Evolutionary conservation across 2,329 filamentous ascomycete species (phyloP).

Genomic region (Cercospora sp.): DNA sequence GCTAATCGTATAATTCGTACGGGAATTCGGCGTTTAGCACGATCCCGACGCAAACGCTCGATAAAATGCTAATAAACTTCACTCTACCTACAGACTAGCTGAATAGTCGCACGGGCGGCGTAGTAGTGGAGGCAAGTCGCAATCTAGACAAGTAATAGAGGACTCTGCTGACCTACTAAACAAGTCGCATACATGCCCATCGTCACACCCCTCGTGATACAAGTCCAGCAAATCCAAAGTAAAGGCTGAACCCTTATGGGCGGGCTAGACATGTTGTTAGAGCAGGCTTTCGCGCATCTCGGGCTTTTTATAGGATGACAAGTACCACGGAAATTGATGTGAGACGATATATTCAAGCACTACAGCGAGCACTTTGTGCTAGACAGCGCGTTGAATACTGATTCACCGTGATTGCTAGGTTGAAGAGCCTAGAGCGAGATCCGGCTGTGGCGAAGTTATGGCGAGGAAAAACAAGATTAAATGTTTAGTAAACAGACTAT

Average conservation of each 20-base stretch:
- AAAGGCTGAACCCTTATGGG: slow-evolving; percentile 75
- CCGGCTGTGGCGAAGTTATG: too few species aligned
- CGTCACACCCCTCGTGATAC: slow-evolving; percentile 67
- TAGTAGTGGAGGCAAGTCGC: slow-evolving; percentile 67
- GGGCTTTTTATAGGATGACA: slow-evolving; percentile 75
- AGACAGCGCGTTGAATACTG: slow-evolving; percentile 25
- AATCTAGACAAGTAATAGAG: slow-evolving; percentile 56
- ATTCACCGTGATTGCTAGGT: slow-evolving; percentile 16
- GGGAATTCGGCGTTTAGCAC: slow-evolving; percentile 55
- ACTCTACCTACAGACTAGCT: slow-evolving; percentile 70
- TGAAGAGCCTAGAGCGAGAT: too few species aligned
- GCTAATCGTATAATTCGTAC: too few species aligned
- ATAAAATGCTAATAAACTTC: slow-evolving; percentile 67
- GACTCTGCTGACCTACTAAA: background rate
- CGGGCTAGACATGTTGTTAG: slow-evolving; percentile 71
- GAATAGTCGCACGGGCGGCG: slow-evolving; percentile 51
- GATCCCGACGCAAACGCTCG: slow-evolving; percentile 69
- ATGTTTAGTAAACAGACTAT: too few species aligned
- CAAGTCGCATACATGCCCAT: slow-evolving; percentile 67
- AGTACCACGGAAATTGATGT: slow-evolving; percentile 70
- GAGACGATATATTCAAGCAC: slow-evolving; percentile 57
- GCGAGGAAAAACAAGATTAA: too few species aligned
- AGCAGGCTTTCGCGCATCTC: slow-evolving; percentile 79
- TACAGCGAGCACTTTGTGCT: slow-evolving; percentile 31
- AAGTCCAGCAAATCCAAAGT: slow-evolving; percentile 62